Evolutionary conservation across 2,329 filamentous ascomycete genomes (phyloP), one percentile per base, ranked within the genome.

Genomic region (Aureobasidium pullulans): DNA sequence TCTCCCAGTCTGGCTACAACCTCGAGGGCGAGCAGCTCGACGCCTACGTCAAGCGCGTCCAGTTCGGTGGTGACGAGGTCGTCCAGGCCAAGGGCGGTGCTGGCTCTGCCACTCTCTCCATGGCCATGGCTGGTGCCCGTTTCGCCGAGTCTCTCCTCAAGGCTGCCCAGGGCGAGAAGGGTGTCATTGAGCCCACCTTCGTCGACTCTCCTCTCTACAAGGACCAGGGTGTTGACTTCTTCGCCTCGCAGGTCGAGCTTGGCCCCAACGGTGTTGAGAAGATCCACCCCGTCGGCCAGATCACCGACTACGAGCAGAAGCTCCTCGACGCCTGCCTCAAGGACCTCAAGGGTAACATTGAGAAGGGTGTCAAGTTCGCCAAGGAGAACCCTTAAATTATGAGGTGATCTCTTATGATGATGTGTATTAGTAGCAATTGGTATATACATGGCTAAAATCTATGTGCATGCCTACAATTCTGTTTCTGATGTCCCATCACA

Each of bases 61-160:
- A 97, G 82, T 97, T 97, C 76, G 93, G 94, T 77, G 93, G 93
- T 83, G 93, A 97, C 76, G 93, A 97, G 86, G 93, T 97, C 68
- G 93, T 97, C 80, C 85, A 96, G 86, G 94, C 93, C 79, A 97
- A 97, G 89, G 92, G 93, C 74, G 94, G 93, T 77, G 91, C 92
- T 71, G 93, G 93, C 70, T 96, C 91, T 68, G 93, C 93, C 74
- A 97, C 93, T 65, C 89, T 97, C 69, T 96, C 91, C 81, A 99
- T 99, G 93, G 93, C 93, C 72, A 93, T 96, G 85, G 93, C 93
- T 67, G 93, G 93, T 79, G 84, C 83, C 65, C 83, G 84, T 68
- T 87, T 88, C 77, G 90, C 94, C 69, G 92, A 97, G 82, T 90
- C 88, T 68, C 81, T 99, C 70, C 88, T 99, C 79, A 92, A 90